phyloP scores from a whole-genome alignment of 2,329 filamentous ascomycete genomes.

The Cercospora berteroae region DNA sequence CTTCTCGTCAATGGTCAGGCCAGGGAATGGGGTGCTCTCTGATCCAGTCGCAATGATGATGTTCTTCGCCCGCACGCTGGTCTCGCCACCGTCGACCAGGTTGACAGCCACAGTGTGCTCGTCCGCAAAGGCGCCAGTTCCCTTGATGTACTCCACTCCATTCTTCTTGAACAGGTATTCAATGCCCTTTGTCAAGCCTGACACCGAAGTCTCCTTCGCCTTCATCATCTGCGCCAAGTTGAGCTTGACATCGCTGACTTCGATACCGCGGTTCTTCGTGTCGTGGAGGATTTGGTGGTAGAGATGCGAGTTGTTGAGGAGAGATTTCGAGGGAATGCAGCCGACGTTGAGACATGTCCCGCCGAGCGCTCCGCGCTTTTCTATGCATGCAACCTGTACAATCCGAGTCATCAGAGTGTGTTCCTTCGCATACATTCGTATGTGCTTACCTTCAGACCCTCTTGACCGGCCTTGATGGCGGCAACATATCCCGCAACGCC shows the following conservation, averaged over 20 bases:
- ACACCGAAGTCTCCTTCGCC: constrained; percentile 90
- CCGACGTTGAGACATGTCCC: constrained; percentile 98
- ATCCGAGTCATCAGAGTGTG: constrained; percentile 12
- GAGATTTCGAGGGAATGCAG: constrained; percentile 98
- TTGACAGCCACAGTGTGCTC: constrained; percentile 90
- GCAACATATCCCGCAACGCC: constrained; percentile 98
- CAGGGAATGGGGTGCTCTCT: constrained; percentile 94
- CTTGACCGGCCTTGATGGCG: constrained; percentile 97
- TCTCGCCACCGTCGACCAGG: constrained; percentile 87
- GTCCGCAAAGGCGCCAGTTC: constrained; percentile 50
- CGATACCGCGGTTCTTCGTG: constrained; percentile 94
- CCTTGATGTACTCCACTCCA: constrained; percentile 96
- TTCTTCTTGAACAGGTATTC: constrained; percentile 99
- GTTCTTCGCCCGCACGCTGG: constrained; percentile 85
- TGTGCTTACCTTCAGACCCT: constrained; percentile 78
- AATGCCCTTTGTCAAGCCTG: constrained; percentile 89
- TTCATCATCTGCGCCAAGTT: constrained; percentile 97
- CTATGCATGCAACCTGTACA: constrained; percentile 84
- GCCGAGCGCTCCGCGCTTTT: constrained; percentile 92
- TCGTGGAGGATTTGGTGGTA: constrained; percentile 96
- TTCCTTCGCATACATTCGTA: neutral
- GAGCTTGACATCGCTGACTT: constrained; percentile 94
- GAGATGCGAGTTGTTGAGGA: constrained; percentile 98
- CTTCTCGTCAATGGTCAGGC: constrained; percentile 95
- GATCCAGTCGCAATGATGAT: constrained; percentile 96